Evolutionary conservation across 1,139 yeast genomes (phyloP), one percentile per base, ranked within the genome.

Genomic region (Debaryomycetaceae sp.): DNA sequence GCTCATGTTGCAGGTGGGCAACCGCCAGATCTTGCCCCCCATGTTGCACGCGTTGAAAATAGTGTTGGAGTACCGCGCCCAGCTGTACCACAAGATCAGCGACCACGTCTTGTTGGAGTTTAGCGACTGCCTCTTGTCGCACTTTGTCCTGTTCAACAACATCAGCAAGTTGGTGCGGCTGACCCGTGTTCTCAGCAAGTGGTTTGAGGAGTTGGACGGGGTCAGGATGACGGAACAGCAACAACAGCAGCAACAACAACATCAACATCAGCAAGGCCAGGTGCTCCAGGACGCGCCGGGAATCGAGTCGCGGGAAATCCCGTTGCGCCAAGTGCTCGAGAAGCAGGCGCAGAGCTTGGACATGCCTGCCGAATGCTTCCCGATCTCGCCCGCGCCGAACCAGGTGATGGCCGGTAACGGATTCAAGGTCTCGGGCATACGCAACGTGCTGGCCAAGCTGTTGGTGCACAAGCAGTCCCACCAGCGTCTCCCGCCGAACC

Each of bases 21-120:
- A 57, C 34, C 55, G 50, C 37, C 62, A 58, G 32, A 33, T 58
- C 16, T 38, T 58, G 14, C 62, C 60, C 19, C 63, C 58, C 23
- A 41, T 60, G 26, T 39, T 60, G 15, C 65, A 58, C 32, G 36
- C 58, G 15, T 38, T 60, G 25, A 56, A 53, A 35, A 41, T 55
- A 11, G 42, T 47, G 14, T 43, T 57, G 14, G 55, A 51, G 10
- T 18, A 18, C 20, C 20, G 20, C 20, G 20, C 20, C 8, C 18
- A 24, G 14, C n/a, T 24, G 28, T 13, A 10, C 21, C 15, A 16
- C 22, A 20, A 22, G 24, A 22, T 22, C 14, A 7, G 13, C 6
- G 26, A 31, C 13, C 32, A 27, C 13, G 21, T 37, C 19, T 32
- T 47, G 32, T 34, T 46, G 12, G 35, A 37, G 16, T 51, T 45